These are phyloP conservation scores for Chenopodium album DNA, from an alignment of 148 eudicot species.

Conservation along the genomic window DNA sequence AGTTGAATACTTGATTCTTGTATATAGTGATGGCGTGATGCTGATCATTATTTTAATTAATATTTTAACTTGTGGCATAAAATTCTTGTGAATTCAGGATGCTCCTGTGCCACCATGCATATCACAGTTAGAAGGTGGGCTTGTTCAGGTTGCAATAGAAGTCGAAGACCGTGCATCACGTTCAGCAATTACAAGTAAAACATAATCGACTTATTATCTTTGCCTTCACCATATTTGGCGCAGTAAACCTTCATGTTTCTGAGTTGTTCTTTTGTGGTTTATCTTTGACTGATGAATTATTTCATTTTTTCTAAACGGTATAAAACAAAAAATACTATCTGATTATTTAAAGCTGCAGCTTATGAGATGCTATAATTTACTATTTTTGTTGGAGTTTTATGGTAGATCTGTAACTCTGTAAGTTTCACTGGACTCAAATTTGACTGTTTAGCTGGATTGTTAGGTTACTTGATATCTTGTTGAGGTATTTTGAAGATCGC, in stretches of 20 bases:
- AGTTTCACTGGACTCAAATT: not conserved
- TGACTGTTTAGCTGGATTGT: not conserved
- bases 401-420: not conserved
- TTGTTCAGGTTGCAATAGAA: conserved; percentile 98
- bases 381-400: not conserved
- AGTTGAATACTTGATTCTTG: not conserved
- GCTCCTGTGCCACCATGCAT: conserved; percentile 99
- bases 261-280: not conserved
- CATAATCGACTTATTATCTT: not conserved
- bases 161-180: conserved; percentile 98
- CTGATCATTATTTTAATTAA: not conserved
- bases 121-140: conserved; percentile 93
- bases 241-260: not conserved
- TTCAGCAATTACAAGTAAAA: conserved; percentile 83
- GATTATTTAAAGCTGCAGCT: not conserved
- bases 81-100: conserved; percentile 49
- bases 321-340: not conserved
- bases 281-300: not conserved
- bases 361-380: not conserved
- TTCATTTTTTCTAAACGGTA: not conserved
- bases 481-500: not conserved
- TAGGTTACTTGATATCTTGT: not conserved
- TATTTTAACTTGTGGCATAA: conserved; percentile 12
- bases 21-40: not conserved
- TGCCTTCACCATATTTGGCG: not conserved